Base-by-base conservation (phyloP, 2,329 filamentous ascomycete species). In the Trichoderma simmonsii region DNA sequence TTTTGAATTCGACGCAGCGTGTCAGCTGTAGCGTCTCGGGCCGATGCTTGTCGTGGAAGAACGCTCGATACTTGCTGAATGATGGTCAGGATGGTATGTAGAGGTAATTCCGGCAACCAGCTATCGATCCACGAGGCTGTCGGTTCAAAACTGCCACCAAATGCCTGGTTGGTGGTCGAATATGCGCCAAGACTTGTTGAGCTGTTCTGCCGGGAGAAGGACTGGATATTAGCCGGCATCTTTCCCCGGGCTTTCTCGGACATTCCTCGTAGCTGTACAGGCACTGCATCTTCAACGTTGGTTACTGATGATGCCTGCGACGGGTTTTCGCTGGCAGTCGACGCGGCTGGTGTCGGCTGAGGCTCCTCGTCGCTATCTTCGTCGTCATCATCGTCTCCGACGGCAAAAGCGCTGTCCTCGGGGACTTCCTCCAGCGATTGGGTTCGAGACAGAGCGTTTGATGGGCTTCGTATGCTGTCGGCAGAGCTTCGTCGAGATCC, bases 201-300 rank as follows among this genome's bases (percentile, higher is more conserved):
- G 80, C 94, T 97, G 78, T 96, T 97, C 78, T 97, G 94, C 21
- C 95, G 87, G 0, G 95, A 97, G 80, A 98, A 97, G 2, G 89
- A 89, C n/a, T 89, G 88, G 64, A 91, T 86, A 1, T 93, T 92
- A 14, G 93, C 94, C 32, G 95, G 96, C 90, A 97, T 94, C 82
- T 99, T 99, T 8, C 96, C 96, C 64, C 96, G 87, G 18, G 96
- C 96, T 81, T 98, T 99, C 81, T 98, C 96, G 24, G 95, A 98
- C 93, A 98, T 97, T 70, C 94, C 94, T 71, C 93, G 89, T 34
- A 97, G 81, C 79, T 98, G 95, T 24, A 90, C 86, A 15, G 94
- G 94, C 11, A 97, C 89, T 4, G 92, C 91, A 73, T 97, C 94
- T 72, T 97, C 94, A 1, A 88, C 83, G 51, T 85, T 85, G 0